Base-by-base conservation (phyloP, 2,329 filamentous ascomycete genomes). In the Pseudogymnoascus sp. region DNA sequence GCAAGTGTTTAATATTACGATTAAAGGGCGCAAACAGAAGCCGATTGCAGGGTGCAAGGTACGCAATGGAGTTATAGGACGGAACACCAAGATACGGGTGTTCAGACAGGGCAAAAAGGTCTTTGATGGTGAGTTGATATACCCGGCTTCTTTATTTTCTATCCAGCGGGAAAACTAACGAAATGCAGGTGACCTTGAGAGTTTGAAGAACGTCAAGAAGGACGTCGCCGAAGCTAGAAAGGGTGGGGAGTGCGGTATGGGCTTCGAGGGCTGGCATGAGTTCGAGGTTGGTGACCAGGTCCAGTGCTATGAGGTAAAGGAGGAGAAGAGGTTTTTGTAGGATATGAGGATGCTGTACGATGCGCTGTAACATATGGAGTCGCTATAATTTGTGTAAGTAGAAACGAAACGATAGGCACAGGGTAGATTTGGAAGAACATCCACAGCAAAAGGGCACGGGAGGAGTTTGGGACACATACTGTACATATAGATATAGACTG, bases 121-220 rank as follows among this genome's bases (percentile, higher is more conserved):
- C 9, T 95, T 88, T 72, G 88, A 96, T 74, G 93, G 93, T 96
- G 80, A 78, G 89, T 80, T 35, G 16, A 55, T 55, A 33, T 55
- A 55, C 28, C 49, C 28, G 60, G 59, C 65, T 58, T 28, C 52
- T 58, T 40, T 21, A 5, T 21, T 55, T 59, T 23, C 7, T 41
- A 23, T 8, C 12, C 25, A 33, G n/a, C 28, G 14, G 59, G 25
- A 33, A 49, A 40, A 7, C 38, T 67, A 71, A 62, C 62, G 14
- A 2, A 43, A 41, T 0, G 28, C 63, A 96, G 93, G 93, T 67
- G 82, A 82, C 60, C 84, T 97, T 45, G 82, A 85, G 16, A 90
- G 90, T 1, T 84, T 99, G 63, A 97, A 95, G 78, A 90, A 96
- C 71, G 86, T 89, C 74, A 97, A 97, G 81, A 96, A 96, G 74